Percentiles rank a stretch among this genome's conserved stretches.
phyloP scores from a whole-genome alignment of 208 protist genomes.

The Leishmania arabica region DNA sequence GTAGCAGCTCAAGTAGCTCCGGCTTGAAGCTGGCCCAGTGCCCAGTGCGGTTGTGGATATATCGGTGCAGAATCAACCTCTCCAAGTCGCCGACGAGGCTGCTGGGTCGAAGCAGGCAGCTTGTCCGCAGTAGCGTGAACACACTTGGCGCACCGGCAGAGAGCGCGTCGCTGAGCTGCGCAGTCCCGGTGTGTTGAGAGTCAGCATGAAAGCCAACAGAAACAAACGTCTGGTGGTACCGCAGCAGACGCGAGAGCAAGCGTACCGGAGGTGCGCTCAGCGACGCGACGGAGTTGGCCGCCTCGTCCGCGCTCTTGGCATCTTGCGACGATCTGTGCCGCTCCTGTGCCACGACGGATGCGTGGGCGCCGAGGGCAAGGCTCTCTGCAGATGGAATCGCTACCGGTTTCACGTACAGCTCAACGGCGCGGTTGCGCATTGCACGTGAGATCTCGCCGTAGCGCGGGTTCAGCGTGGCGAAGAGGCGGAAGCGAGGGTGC shows the following conservation, averaged over 20 bases:
- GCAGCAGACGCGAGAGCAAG: slow-evolving; percentile 39
- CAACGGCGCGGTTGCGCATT: slow-evolving; percentile 99
- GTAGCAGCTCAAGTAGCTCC: slow-evolving; percentile 46
- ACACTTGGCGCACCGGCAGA: slow-evolving; percentile 79
- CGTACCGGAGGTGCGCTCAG: slow-evolving; percentile 15
- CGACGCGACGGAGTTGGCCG: background rate
- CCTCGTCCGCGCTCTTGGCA: slow-evolving; percentile 1
- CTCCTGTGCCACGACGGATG: slow-evolving; percentile 17
- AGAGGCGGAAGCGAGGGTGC: slow-evolving; percentile 99
- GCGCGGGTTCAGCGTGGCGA: slow-evolving; percentile 97
- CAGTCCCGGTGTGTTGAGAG: slow-evolving; percentile 44
- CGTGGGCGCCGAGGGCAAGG: slow-evolving; percentile 35
- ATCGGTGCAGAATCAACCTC: slow-evolving; percentile 61
- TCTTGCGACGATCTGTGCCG: slow-evolving; percentile 1
- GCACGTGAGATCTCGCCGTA: slow-evolving; percentile 99
- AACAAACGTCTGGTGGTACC: slow-evolving; percentile 80
- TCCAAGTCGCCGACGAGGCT: slow-evolving; percentile 27
- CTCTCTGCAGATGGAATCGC: slow-evolving; percentile 78
- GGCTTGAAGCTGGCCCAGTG: slow-evolving; percentile 59
- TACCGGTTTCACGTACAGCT: slow-evolving; percentile 93
- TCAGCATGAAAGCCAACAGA: slow-evolving; percentile 72
- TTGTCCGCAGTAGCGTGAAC: slow-evolving; percentile 79
- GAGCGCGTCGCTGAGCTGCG: slow-evolving; percentile 66
- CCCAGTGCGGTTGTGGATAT: slow-evolving; percentile 85
- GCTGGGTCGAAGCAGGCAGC: slow-evolving; percentile 43